Conservation (phyloP, 345 rosid species). For the Salix dunnii region DNA sequence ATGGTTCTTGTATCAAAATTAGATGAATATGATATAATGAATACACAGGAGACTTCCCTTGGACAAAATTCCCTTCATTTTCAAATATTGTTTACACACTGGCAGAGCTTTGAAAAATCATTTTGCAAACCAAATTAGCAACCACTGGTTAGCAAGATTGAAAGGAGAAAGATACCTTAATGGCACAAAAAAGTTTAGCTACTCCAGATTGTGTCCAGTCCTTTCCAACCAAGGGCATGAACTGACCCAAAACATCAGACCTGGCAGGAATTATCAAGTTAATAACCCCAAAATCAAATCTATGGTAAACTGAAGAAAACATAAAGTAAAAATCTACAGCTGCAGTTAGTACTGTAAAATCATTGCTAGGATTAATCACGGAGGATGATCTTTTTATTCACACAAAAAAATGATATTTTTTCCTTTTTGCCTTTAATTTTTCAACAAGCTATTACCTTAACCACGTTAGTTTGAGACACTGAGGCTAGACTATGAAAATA, state of each 20-base stretch:
- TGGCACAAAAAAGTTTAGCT: slow-evolving; percentile 84
- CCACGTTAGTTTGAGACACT: neutral
- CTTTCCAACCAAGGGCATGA: slow-evolving; percentile 95
- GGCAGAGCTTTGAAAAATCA: neutral
- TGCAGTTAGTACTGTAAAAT: neutral
- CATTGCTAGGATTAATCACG: neutral
- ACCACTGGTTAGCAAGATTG: neutral
- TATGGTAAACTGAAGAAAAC: neutral
- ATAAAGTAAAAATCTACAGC: neutral
- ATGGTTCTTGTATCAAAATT: neutral
- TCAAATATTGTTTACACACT: neutral
- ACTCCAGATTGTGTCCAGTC: slow-evolving; percentile 98
- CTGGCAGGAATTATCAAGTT: slow-evolving; percentile 42
- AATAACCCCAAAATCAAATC: neutral
- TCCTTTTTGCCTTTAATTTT: neutral
- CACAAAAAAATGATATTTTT: neutral
- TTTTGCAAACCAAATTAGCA: neutral
- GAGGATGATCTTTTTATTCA: neutral
- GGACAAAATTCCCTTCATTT: neutral
- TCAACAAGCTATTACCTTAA: neutral
- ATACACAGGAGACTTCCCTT: neutral
- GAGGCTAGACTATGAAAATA: neutral
- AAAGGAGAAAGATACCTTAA: slow-evolving; percentile 47
- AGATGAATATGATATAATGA: neutral
- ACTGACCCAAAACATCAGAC: slow-evolving; percentile 94